Conservation (phyloP, 1,139 yeast species). For the Kluyveromyces sp. region DNA sequence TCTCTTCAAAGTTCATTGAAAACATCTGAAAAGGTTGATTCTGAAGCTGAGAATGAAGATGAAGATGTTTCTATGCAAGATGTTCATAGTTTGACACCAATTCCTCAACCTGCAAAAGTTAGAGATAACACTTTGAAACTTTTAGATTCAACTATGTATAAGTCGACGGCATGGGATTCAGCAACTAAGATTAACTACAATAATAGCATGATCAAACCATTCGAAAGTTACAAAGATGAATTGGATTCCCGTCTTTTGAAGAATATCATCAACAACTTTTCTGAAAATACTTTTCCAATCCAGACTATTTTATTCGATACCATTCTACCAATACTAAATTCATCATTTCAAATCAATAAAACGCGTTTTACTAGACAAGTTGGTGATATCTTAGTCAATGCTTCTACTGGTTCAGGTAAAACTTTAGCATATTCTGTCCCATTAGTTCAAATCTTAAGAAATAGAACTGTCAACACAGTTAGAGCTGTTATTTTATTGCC, state of each 20-base stretch:
- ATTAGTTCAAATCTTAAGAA: constrained; percentile 56
- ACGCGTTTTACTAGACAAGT: constrained; percentile 33
- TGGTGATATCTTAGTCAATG: constrained; percentile 82
- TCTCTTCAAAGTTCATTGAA: constrained; percentile 29
- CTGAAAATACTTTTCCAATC: constrained; percentile 27
- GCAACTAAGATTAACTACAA: constrained; percentile 30
- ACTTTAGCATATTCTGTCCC: constrained; percentile 88
- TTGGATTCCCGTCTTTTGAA: constrained; percentile 18
- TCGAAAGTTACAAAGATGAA: constrained; percentile 15
- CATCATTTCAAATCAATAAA: constrained; percentile 18
- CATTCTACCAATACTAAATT: constrained; percentile 21
- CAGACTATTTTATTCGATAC: constrained; percentile 26
- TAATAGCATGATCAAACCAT: constrained; percentile 21
- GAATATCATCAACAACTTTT: constrained; percentile 22
- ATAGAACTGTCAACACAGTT: constrained; percentile 61
- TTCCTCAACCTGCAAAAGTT: constrained; percentile 68
- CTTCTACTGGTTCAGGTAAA: constrained; percentile 95
- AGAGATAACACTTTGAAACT: constrained; percentile 16
- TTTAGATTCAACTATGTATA: constrained; percentile 29
- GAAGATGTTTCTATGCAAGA: constrained; percentile 29
- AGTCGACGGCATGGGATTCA: constrained; percentile 26
- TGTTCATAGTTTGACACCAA: constrained; percentile 55
- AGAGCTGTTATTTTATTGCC: constrained; percentile 82
- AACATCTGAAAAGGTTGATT: constrained; percentile 5
- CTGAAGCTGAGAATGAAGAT: constrained; percentile 11